Conservation (phyloP, 257 asterid genomes). For the Nicotiana paniculata region DNA sequence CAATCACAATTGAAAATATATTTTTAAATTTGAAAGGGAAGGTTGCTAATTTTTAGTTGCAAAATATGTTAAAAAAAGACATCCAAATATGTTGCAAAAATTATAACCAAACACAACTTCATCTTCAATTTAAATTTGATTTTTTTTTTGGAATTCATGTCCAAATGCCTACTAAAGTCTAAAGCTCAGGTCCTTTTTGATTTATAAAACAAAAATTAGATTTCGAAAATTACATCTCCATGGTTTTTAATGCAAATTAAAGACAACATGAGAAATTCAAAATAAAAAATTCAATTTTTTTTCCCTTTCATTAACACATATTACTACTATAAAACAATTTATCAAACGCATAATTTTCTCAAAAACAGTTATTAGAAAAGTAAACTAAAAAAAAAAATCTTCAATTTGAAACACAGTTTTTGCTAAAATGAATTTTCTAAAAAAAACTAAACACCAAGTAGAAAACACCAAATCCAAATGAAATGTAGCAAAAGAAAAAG, state of each 20-base stretch:
- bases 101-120: too few species aligned
- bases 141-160: too few species aligned
- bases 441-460: neutral
- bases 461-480: neutral
- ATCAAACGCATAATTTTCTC: neutral
- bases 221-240: neutral
- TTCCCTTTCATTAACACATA: too few species aligned
- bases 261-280: neutral
- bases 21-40: too few species aligned
- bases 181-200: neutral
- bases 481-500: conserved; percentile 8
- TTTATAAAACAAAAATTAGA: too few species aligned
- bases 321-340: too few species aligned
- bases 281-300: neutral
- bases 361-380: neutral
- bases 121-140: too few species aligned
- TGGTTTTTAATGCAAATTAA: neutral
- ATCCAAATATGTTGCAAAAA: too few species aligned
- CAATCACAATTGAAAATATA: too few species aligned
- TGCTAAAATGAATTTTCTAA: neutral
- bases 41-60: too few species aligned
- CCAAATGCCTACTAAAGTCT: too few species aligned
- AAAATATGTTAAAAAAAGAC: too few species aligned
- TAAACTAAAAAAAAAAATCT: neutral
- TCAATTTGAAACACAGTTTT: neutral